Base-by-base conservation (phyloP, 129 eudicot genomes). In the Pittosporum tobira region DNA sequence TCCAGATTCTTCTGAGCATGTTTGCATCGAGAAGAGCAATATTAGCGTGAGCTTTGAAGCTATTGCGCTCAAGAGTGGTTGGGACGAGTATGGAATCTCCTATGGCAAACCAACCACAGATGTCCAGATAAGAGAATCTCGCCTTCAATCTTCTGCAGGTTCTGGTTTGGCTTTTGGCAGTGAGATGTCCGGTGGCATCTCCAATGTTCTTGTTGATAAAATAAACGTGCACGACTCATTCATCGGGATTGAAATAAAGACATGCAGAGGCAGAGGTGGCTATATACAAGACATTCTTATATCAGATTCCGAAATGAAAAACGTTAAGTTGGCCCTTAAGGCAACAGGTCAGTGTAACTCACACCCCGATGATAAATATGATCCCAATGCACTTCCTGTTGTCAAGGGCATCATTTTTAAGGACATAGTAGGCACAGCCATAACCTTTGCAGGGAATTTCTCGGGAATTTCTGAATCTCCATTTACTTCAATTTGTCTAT, bases 1-100 rank as follows among this genome's bases (percentile, higher is more conserved):
- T 73, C 59, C 86, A 88, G 96, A 88, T 76, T 88, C 96, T 24
- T 84, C 89, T 4, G 80, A 88, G 25, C 57, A 72, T 6, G 69
- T 88, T 36, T 88, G 96, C 81, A 88, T 88, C 4, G 94, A 78
- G 75, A 75, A 78, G 64, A 77, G 94, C 80, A 84, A 84, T 75
- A 81, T 88, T 51, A 88, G 73, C 66, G 50, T 59, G 74, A 85
- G 96, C 29, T 68, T 70, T 18, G 94, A 84, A 68, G 94, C 96
- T 14, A 52, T 88, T 18, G 75, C 74, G 1, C 78, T 88, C 9
- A 88, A 88, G 63, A 88, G 96, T 29, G 96, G 96, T n/a, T n/a
- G n/a, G n/a, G n/a, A n/a, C n/a, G n/a, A n/a, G n/a, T n/a, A n/a
- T n/a, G n/a, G n/a, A n/a, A 84, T 88, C 57, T 40, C 79, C 1